Conservation (phyloP, 169 alveolate species). For the Eimeria praecox region DNA sequence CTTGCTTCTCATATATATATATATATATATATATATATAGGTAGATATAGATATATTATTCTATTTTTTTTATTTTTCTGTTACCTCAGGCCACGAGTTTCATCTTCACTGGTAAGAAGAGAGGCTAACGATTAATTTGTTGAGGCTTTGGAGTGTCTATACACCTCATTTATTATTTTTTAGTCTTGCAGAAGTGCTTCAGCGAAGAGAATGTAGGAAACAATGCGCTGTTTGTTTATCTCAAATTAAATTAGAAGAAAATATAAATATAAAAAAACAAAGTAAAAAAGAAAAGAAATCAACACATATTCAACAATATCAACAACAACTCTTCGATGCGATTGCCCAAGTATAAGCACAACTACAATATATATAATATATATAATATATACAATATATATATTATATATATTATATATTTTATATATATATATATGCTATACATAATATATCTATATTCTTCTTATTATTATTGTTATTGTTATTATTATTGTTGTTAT, state of each 20-base stretch:
- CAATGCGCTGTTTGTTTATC: constrained; percentile 60
- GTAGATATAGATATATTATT: neutral
- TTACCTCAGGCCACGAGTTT: constrained; percentile 58
- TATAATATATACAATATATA: too few species aligned
- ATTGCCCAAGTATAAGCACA: neutral
- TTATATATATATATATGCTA: too few species aligned
- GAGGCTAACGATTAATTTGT: neutral
- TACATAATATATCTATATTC: too few species aligned
- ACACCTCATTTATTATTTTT: neutral
- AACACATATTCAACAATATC: neutral
- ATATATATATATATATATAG: too few species aligned
- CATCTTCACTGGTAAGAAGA: constrained; percentile 60
- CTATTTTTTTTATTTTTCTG: neutral
- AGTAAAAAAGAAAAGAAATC: neutral
- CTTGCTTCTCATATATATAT: too few species aligned
- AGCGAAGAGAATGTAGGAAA: constrained; percentile 67
- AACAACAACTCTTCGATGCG: constrained; percentile 33
- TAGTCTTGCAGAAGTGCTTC: constrained; percentile 42
- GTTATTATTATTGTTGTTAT: too few species aligned
- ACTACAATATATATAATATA: neutral
- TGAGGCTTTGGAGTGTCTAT: too few species aligned
- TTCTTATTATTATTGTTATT: too few species aligned
- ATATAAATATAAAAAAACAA: neutral
- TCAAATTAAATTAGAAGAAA: neutral
- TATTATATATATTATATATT: too few species aligned